Percentiles rank a stretch among this genome's conserved stretches.
phyloP scores from a whole-genome alignment of 805 yeast species.

The Suhomyces faveliae region DNA sequence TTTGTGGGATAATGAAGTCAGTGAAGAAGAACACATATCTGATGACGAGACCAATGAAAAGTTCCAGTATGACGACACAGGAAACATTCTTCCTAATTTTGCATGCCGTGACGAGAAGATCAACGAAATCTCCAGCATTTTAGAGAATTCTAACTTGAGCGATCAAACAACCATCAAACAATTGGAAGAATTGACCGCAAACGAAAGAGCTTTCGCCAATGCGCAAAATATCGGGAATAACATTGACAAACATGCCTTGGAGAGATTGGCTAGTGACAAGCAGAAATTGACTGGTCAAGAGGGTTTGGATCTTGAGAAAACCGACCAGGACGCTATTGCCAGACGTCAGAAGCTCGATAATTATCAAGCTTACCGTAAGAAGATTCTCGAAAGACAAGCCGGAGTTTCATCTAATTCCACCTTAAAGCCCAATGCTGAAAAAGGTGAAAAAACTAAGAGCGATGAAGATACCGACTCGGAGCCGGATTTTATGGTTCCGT shows the following conservation, averaged over 20 bases:
- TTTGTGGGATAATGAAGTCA: conserved; percentile 35
- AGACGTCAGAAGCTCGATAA: conserved; percentile 54
- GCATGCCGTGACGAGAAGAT: conserved; percentile 46
- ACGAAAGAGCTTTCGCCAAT: conserved; percentile 58
- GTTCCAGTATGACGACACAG: conserved; percentile 61
- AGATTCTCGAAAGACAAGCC: conserved; percentile 45
- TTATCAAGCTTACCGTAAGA: conserved; percentile 56
- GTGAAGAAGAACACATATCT: conserved; percentile 61
- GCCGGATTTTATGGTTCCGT: conserved; percentile 51
- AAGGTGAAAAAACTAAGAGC: not conserved
- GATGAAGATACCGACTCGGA: conserved; percentile 11
- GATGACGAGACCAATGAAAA: conserved; percentile 57
- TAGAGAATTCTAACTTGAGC: conserved; percentile 39
- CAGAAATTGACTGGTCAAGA: conserved; percentile 43
- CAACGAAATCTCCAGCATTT: conserved; percentile 34
- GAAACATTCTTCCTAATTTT: conserved; percentile 55
- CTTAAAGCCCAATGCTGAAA: not conserved
- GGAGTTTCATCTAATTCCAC: not conserved
- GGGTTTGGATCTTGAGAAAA: conserved; percentile 39
- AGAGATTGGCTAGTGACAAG: conserved; percentile 34
- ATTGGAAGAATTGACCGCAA: conserved; percentile 56
- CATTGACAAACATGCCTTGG: conserved; percentile 33
- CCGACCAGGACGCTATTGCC: conserved; percentile 48
- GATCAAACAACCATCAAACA: conserved; percentile 50
- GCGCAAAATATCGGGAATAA: conserved; percentile 45